phyloP scores from a whole-genome alignment of 1,284 basidiomycete species.

The Lentinula novae-zelandiae region DNA sequence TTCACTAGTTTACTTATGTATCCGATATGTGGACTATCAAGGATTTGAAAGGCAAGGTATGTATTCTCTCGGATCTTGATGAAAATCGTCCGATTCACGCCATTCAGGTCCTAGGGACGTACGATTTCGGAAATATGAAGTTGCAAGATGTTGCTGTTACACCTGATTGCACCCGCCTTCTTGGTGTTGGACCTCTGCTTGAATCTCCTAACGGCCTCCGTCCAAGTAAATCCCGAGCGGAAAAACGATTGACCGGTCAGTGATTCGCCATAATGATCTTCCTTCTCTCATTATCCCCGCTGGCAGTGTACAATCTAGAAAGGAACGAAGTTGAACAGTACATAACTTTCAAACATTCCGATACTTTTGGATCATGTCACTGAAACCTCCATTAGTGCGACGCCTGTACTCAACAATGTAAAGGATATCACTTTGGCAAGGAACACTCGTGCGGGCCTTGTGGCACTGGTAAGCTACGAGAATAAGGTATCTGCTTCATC shows the following conservation, averaged over 20 bases:
- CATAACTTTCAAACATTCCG: constrained; percentile 18
- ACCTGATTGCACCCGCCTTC: constrained; percentile 58
- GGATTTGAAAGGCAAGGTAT: constrained; percentile 49
- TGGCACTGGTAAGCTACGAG: constrained; percentile 71
- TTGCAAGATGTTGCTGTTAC: constrained; percentile 74
- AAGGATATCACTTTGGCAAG: constrained; percentile 66
- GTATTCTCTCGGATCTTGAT: constrained; percentile 6
- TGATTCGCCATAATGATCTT: constrained; percentile 1
- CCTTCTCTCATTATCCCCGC: constrained; percentile 2
- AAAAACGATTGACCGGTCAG: constrained; percentile 75
- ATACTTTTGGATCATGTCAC: neutral
- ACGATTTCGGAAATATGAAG: constrained; percentile 62
- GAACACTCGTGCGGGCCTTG: constrained; percentile 42
- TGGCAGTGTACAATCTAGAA: constrained; percentile 67
- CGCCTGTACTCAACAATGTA: constrained; percentile 76
- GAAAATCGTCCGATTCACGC: neutral
- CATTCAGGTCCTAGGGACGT: constrained; percentile 49
- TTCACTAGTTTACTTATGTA: neutral
- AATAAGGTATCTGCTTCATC: constrained; percentile 45
- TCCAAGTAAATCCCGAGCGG: constrained; percentile 69
- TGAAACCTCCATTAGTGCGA: constrained; percentile 23
- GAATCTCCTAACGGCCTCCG: constrained; percentile 59
- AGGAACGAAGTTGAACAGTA: constrained; percentile 65
- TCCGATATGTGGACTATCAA: constrained; percentile 19
- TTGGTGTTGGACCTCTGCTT: constrained; percentile 69